Percentiles rank a stretch among this genome's conserved stretches.
Evolutionary conservation across 441 rosid genomes (phyloP).

Genomic region (Gossypium gossypioides): DNA sequence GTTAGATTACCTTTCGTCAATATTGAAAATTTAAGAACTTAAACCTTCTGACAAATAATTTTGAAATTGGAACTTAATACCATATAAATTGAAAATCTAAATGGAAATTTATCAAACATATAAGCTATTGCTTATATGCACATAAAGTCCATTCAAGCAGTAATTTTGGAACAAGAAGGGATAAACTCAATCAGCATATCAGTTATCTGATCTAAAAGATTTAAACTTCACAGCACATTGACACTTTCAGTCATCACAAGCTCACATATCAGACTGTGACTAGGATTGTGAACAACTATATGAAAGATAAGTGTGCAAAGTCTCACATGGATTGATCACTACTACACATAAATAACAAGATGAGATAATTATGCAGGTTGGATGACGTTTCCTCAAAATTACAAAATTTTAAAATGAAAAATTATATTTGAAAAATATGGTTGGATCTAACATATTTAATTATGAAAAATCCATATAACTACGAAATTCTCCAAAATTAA

Average conservation of each 20-base stretch:
- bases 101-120: not conserved
- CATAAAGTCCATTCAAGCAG: not conserved
- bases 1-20: not conserved
- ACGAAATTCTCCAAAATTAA: not conserved
- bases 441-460: not conserved
- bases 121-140: not conserved
- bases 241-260: not conserved
- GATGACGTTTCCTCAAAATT: not conserved
- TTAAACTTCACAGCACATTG: not conserved
- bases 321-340: not conserved
- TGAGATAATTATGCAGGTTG: not conserved
- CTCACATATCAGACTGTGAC: not conserved
- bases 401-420: not conserved
- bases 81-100: not conserved
- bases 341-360: not conserved
- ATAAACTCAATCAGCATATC: not conserved
- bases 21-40: not conserved
- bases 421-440: not conserved
- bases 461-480: not conserved
- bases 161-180: not conserved
- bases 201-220: not conserved
- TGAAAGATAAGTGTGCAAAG: not conserved
- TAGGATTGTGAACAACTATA: not conserved
- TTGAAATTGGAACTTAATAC: not conserved
- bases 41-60: not conserved